phyloP scores from a whole-genome alignment of 2,329 filamentous ascomycete species.

The Hymenoscyphus albidus region DNA sequence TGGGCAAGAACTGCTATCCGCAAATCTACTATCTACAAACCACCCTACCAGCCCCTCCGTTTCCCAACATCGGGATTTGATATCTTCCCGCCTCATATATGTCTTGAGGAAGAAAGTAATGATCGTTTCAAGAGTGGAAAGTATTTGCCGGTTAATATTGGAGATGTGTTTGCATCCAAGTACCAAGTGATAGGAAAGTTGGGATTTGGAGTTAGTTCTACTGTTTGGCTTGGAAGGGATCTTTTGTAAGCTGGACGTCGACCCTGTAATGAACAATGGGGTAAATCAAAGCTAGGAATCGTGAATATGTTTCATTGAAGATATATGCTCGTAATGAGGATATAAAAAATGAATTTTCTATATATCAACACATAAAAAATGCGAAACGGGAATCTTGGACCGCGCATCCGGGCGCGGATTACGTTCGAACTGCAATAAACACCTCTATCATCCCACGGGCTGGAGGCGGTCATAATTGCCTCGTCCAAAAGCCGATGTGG shows the following conservation, averaged over 20 bases:
- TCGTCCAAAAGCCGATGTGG: constrained; percentile 42
- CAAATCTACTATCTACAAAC: background rate
- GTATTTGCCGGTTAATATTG: constrained; percentile 22
- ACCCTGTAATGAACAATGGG: background rate
- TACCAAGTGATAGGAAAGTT: constrained; percentile 27
- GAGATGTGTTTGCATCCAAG: constrained; percentile 16
- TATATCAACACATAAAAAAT: constrained; percentile 39
- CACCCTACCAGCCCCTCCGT: background rate
- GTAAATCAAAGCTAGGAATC: constrained; percentile 21
- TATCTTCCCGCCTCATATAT: constrained; percentile 12
- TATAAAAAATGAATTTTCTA: constrained; percentile 36
- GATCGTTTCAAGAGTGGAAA: constrained; percentile 3
- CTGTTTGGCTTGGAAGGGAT: constrained; percentile 20
- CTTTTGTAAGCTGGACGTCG: constrained; percentile 14
- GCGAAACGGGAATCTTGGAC: background rate
- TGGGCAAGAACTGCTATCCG: background rate
- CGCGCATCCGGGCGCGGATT: constrained; percentile 34
- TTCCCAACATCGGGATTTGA: constrained; percentile 12
- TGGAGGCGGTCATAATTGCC: constrained; percentile 36
- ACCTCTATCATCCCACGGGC: constrained; percentile 37
- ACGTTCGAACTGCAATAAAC: constrained; percentile 37
- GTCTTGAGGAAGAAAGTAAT: constrained; percentile 10
- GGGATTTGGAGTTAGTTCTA: constrained; percentile 20
- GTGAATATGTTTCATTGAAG: constrained; percentile 14
- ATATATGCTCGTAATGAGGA: constrained; percentile 13